Evolutionary conservation across 352 stramenopile species (phyloP), one percentile per base, ranked within the genome.

Genomic region (Globisporangium acanthophoron): DNA sequence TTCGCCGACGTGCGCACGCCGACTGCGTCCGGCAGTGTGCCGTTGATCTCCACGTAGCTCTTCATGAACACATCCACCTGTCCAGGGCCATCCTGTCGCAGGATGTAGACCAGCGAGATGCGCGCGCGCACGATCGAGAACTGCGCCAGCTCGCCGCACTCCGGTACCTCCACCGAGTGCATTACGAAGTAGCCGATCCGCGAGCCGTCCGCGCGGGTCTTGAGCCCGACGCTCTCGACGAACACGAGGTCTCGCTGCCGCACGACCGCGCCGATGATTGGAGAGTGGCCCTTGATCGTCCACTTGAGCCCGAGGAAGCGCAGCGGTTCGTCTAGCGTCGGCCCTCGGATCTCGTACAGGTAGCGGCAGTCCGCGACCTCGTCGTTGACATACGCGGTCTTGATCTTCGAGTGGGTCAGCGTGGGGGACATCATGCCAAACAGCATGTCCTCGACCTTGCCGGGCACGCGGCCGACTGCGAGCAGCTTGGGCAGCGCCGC

Each of bases 81-180:
- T 16, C 70, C 52, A 16, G 55, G 20, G 45, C 56, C 56, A 31
- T 66, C 60, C 46, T 64, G 27, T 4, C 11, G 56, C 20, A 84
- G 65, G 18, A 87, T 57, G 27, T 69, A 75, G 54, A 83, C 53
- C 15, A 86, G 67, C 5, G 62, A 64, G 2, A 70, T 18, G 9
- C 16, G 47, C 24, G 71, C 78, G 18, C 78, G 78, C 40, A 88
- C 70, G 8, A 76, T 69, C 13, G 63, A 71, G n/a, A 62, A 64
- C 1, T 69, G 63, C 11, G 64, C 58, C 16, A 70, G 73, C n/a
- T 55, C 56, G 1, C 58, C 40, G 31, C 63, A 54, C 27, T 74
- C 56, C 9, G 71, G 60, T 44, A 87, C 62, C 33, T 77, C 75
- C 24, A 89, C 71, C 35, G 79, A 90, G 56, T 90, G 80, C 56